Evolutionary conservation across 208 protist genomes (phyloP).

Genomic region (Acanthamoeba royreba): DNA sequence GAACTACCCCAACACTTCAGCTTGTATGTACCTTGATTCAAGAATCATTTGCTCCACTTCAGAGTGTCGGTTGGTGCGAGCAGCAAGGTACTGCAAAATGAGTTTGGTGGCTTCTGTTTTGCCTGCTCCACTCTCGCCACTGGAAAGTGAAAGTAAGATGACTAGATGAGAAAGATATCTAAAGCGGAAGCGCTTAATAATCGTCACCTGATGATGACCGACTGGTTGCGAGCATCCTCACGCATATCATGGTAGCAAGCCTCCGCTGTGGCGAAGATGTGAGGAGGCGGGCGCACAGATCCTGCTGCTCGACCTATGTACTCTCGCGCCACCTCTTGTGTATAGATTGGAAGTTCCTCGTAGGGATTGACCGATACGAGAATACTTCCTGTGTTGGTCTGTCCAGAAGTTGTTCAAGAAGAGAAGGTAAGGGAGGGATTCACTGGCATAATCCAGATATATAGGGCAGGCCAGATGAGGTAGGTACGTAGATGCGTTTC

Average conservation of each 20-base stretch:
- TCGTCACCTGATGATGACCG: slow-evolving; percentile 68
- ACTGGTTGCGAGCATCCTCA: slow-evolving; percentile 65
- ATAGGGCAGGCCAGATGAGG: background rate
- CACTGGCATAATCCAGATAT: background rate
- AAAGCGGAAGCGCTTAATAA: too few species aligned
- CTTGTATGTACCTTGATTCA: background rate
- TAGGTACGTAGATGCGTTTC: slow-evolving; percentile 53
- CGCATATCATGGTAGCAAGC: slow-evolving; percentile 64
- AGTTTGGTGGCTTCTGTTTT: slow-evolving; percentile 95
- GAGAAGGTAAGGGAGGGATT: background rate
- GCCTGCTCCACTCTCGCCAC: slow-evolving; percentile 93
- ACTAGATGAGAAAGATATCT: too few species aligned
- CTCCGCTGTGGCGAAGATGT: slow-evolving; percentile 71
- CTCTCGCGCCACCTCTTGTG: slow-evolving; percentile 30
- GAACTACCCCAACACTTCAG: too few species aligned
- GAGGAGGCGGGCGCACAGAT: slow-evolving; percentile 55
- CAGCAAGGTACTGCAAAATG: slow-evolving; percentile 92
- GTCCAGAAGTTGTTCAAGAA: background rate
- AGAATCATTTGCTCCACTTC: slow-evolving; percentile 91
- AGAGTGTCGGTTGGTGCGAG: slow-evolving; percentile 84
- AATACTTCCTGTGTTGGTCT: slow-evolving; percentile 72
- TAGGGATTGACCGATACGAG: slow-evolving; percentile 76
- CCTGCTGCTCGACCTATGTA: slow-evolving; percentile 59
- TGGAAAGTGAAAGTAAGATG: background rate
- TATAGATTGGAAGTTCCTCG: slow-evolving; percentile 62